Percentiles rank a stretch among this genome's conserved stretches.
These are phyloP conservation scores for Paecilomyces sp. DNA, from an alignment of 2,329 filamentous ascomycete species.

Conservation along the genomic window DNA sequence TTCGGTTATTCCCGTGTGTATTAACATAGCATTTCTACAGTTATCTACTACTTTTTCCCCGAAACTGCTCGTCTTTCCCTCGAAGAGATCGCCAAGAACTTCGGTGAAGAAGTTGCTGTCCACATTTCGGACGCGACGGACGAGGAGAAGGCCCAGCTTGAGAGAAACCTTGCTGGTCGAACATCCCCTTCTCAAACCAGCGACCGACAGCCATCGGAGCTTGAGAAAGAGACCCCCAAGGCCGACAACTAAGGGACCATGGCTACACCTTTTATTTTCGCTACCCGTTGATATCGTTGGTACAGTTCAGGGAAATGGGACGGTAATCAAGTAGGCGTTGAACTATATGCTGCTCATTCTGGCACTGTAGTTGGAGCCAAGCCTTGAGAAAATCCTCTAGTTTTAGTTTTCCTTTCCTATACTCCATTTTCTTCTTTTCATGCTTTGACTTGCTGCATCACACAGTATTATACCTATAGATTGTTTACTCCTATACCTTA, in stretches of 20 bases:
- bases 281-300: not conserved
- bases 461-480: not conserved
- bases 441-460: not conserved
- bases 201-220: not conserved
- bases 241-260: not conserved
- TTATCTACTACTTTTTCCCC: constrained; percentile 40
- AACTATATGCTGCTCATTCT: not conserved
- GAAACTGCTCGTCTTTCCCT: constrained; percentile 37
- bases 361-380: not conserved
- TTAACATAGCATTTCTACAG: constrained; percentile 12
- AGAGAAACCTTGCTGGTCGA: constrained; percentile 4
- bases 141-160: constrained; percentile 23
- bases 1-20: not conserved
- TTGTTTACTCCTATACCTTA: not conserved
- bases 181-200: not conserved
- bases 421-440: not conserved
- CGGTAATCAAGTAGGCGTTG: not conserved
- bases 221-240: not conserved
- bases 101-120: constrained; percentile 46
- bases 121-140: constrained; percentile 39
- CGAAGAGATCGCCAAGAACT: constrained; percentile 40
- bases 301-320: not conserved
- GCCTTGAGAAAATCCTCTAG: not conserved
- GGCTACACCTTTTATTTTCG: not conserved
- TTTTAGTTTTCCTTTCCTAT: not conserved